Percentiles rank a stretch among this genome's conserved stretches.
phyloP scores from a whole-genome alignment of 2,329 filamentous ascomycete genomes.

The Talaromyces sp. region DNA sequence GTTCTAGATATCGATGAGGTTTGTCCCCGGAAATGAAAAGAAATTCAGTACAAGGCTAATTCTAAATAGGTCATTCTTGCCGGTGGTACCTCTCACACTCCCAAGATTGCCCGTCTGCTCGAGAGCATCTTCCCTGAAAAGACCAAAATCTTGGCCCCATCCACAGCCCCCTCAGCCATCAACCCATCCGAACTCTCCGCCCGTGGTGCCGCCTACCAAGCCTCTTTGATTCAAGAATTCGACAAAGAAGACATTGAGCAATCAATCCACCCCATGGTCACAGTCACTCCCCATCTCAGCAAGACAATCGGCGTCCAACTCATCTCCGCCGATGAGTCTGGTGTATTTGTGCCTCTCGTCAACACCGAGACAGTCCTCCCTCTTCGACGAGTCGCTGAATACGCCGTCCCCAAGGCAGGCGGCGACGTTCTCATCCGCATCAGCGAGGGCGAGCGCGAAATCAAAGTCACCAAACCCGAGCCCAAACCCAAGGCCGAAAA shows the following conservation, averaged over 20 bases:
- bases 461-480: constrained; percentile 88
- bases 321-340: constrained; percentile 48
- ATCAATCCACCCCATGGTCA: constrained; percentile 92
- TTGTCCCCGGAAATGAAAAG: constrained; percentile 12
- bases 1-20: constrained; percentile 86
- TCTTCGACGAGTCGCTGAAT: constrained; percentile 77
- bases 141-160: constrained; percentile 76
- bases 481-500: constrained; percentile 65
- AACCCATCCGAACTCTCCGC: constrained; percentile 90
- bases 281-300: constrained; percentile 83
- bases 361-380: constrained; percentile 85
- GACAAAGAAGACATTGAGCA: constrained; percentile 91
- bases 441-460: constrained; percentile 82
- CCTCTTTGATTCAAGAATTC: constrained; percentile 90
- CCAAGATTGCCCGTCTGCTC: constrained; percentile 82
- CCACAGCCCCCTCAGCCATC: constrained; percentile 72
- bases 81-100: constrained; percentile 88
- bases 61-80: constrained; percentile 70
- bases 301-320: constrained; percentile 85
- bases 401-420: constrained; percentile 71
- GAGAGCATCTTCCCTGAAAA: constrained; percentile 74
- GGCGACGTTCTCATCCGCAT: constrained; percentile 87
- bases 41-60: neutral
- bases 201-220: constrained; percentile 91
- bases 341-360: constrained; percentile 74